Evolutionary conservation across 1,139 yeast species (phyloP), one percentile per base, ranked within the genome.

Genomic region (Debaryomycetaceae sp.): DNA sequence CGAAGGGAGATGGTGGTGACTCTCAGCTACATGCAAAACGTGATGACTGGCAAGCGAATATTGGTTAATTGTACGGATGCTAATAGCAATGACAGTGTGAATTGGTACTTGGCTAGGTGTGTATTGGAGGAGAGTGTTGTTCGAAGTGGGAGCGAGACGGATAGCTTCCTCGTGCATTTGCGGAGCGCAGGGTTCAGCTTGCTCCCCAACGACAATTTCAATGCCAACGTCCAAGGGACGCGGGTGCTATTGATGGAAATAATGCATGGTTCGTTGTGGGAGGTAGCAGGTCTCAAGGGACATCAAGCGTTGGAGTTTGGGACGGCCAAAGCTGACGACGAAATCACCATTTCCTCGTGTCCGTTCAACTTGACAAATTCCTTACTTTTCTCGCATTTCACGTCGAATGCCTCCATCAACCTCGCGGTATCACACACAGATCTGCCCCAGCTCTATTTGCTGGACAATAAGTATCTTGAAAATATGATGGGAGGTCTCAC

Each of bases 401-500:
- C 56, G 14, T 62, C 79, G 5, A 55, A 60, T 11, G 87, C 87
- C 0, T 60, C 66, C n/a, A 52, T 81, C 4, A 73, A 74, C 46
- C 70, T 61, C 14, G 55, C 60, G 4, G 58, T 69, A 7, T 42
- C 47, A 9, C 45, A 48, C 14, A 33, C 43, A 5, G 37, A 38
- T 6, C 30, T 22, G 13, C 23, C 27, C 1, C 41, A 49, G 22
- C 71, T 66, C 4, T 73, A 70, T 47, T 62, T 83, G 6, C 63
- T 77, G 20, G 91, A 85, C 55, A 59, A 73, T 3, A 72, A 78
- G 50, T 85, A 74, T 53, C 57, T 85, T 45, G 89, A 83, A 41
- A 84, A 85, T 49, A 80, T 80, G 77, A 70, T 73, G n/a, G 90
- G 90, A 1, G 86, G 83, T 0, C 48, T 75, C 3, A 85, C 70